phyloP scores from a whole-genome alignment of 495 filamentous ascomycete genomes.

The Margaritispora aquatica region DNA sequence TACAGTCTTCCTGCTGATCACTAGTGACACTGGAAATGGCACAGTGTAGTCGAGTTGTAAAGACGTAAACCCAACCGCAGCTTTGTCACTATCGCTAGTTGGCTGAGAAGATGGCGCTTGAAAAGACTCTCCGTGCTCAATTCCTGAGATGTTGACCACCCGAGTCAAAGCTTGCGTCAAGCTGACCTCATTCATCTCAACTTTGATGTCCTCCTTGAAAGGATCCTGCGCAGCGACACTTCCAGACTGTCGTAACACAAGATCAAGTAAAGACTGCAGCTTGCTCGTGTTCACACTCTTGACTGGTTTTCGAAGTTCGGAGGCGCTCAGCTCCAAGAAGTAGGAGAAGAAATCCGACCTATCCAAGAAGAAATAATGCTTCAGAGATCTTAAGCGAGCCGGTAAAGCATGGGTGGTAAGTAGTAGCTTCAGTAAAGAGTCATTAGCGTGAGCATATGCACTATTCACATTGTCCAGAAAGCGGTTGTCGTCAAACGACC shows the following conservation, averaged over 20 bases:
- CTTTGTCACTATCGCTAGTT: conserved; percentile 70
- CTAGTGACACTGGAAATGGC: conserved; percentile 93
- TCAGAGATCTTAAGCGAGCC: conserved; percentile 77
- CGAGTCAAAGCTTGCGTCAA: conserved; percentile 91
- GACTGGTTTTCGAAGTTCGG: conserved; percentile 82
- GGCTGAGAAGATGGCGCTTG: conserved; percentile 40
- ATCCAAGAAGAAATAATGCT: conserved; percentile 99
- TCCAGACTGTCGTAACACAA: conserved; percentile 90
- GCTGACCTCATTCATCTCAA: conserved; percentile 91
- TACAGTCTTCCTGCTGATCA: conserved; percentile 92
- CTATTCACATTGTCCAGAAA: conserved; percentile 94
- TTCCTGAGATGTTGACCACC: conserved; percentile 89
- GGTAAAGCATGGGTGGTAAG: conserved; percentile 89
- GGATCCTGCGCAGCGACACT: conserved; percentile 91
- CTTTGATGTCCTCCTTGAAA: conserved; percentile 96
- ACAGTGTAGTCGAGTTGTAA: conserved; percentile 90
- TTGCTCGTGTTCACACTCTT: conserved; percentile 86
- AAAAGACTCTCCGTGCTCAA: conserved; percentile 76
- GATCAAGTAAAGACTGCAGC: conserved; percentile 86
- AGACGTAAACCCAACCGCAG: conserved; percentile 82
- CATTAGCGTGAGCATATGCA: conserved; percentile 92
- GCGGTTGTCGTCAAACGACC: conserved; percentile 81
- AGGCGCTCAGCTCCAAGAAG: conserved; percentile 84
- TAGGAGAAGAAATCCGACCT: conserved; percentile 97
- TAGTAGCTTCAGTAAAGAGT: conserved; percentile 84